Evolutionary conservation across 2,329 filamentous ascomycete genomes (phyloP).

Genomic region (Talaromyces marneffei): DNA sequence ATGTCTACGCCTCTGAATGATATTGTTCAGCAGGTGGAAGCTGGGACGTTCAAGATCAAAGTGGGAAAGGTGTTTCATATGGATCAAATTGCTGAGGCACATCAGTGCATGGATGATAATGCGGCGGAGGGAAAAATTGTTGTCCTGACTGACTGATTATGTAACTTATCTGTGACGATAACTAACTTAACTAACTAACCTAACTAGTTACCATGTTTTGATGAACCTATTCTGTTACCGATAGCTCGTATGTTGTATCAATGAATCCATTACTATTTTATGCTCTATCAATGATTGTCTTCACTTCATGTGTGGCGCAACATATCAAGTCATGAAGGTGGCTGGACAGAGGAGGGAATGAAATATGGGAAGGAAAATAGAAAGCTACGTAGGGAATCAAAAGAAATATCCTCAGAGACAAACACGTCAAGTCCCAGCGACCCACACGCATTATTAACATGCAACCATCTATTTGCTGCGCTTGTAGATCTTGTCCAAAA

Average conservation of each 20-base stretch:
- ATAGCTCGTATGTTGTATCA: background rate
- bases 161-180: background rate
- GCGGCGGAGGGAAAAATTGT: conserved; percentile 43
- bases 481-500: conserved; percentile 97
- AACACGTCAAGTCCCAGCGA: background rate
- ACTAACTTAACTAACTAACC: no score
- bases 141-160: conserved; percentile 22
- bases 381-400: background rate
- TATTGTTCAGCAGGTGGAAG: conserved; percentile 33
- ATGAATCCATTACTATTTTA: background rate
- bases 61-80: conserved; percentile 41
- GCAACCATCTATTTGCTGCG: conserved; percentile 74
- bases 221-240: background rate
- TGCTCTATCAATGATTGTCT: background rate
- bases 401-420: background rate
- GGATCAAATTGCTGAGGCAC: conserved; percentile 44
- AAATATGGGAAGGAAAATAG: background rate
- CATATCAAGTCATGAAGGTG: background rate
- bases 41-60: conserved; percentile 36
- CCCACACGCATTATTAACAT: background rate
- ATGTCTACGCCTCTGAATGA: conserved; percentile 39
- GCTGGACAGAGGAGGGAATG: background rate
- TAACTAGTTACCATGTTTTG: no score
- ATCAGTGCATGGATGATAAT: conserved; percentile 43
- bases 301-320: background rate